Conservation (phyloP, 768 basidiomycete genomes). For the Obba rivulosa region DNA sequence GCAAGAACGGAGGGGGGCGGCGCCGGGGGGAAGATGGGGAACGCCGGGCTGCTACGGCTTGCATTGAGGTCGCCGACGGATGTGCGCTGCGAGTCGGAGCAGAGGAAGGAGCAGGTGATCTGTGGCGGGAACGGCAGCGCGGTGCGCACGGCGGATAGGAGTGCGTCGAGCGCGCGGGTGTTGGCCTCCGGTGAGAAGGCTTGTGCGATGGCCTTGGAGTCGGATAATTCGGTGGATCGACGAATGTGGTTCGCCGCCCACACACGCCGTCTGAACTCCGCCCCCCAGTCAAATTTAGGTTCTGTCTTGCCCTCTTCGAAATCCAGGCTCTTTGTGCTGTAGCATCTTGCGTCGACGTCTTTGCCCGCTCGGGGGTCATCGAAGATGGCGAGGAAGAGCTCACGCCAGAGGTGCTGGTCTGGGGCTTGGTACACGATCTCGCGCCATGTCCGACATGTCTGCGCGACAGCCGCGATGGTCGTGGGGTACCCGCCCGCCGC, state of each 20-base stretch:
- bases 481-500: slow-evolving; percentile 20
- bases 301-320: not conserved
- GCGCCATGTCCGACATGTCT: slow-evolving; percentile 26
- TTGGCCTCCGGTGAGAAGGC: slow-evolving; percentile 8
- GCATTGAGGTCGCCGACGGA: slow-evolving; percentile 1
- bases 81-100: not conserved
- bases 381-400: slow-evolving; percentile 31
- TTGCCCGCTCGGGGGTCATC: slow-evolving; percentile 26
- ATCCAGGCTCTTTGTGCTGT: not conserved
- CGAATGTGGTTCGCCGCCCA: slow-evolving; percentile 21
- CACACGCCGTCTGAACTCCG: slow-evolving; percentile 19
- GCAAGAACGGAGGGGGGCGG: slow-evolving; percentile 16
- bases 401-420: slow-evolving; percentile 33
- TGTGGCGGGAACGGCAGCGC: slow-evolving; percentile 24
- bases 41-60: not conserved
- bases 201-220: not conserved
- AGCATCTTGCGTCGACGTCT: slow-evolving; percentile 3
- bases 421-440: slow-evolving; percentile 25
- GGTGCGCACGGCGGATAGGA: slow-evolving; percentile 31
- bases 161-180: slow-evolving; percentile 20
- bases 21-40: slow-evolving; percentile 28
- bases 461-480: slow-evolving; percentile 26
- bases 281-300: slow-evolving; percentile 17
- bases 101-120: slow-evolving; percentile 14
- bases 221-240: not conserved